Conservation (phyloP, 2,329 filamentous ascomycete species). For the Trichoderma polysporum region DNA sequence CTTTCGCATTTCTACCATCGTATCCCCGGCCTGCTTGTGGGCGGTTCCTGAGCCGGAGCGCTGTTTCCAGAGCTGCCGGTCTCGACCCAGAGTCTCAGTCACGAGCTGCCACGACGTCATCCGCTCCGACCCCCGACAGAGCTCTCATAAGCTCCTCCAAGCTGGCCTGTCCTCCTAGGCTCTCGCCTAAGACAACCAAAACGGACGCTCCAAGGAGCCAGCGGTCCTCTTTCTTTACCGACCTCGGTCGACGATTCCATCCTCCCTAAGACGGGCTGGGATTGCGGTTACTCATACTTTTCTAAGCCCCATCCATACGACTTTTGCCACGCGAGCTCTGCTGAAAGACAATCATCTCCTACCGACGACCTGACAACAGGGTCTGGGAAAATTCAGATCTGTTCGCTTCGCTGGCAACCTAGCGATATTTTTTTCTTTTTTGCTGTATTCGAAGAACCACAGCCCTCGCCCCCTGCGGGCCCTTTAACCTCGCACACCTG, state of each 20-base stretch:
- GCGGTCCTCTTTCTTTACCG: conserved; percentile 49
- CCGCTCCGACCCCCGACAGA: conserved; percentile 21
- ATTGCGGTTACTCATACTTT: conserved; percentile 6
- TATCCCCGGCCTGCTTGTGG: conserved; percentile 22
- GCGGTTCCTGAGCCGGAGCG: conserved; percentile 5
- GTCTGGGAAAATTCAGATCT: conserved; percentile 17
- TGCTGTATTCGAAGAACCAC: background rate
- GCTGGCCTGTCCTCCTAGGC: conserved; percentile 25
- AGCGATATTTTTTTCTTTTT: conserved; percentile 26
- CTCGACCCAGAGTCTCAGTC: conserved; percentile 21
- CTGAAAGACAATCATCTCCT: background rate
- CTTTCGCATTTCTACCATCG: conserved; percentile 20
- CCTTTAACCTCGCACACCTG: conserved; percentile 16
- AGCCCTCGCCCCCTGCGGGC: background rate
- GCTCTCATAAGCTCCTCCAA: conserved; percentile 27
- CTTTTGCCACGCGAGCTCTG: conserved; percentile 1
- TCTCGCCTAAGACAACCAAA: conserved; percentile 42
- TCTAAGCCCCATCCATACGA: background rate
- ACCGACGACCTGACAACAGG: conserved; percentile 21
- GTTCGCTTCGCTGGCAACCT: conserved; percentile 13
- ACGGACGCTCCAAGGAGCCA: conserved; percentile 51
- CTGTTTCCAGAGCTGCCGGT: conserved; percentile 22
- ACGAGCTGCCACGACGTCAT: conserved; percentile 26
- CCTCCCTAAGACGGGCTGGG: conserved; percentile 47
- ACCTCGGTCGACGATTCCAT: conserved; percentile 52